Base-by-base conservation (phyloP, 305 asterid species). In the Salvia sclarea region DNA sequence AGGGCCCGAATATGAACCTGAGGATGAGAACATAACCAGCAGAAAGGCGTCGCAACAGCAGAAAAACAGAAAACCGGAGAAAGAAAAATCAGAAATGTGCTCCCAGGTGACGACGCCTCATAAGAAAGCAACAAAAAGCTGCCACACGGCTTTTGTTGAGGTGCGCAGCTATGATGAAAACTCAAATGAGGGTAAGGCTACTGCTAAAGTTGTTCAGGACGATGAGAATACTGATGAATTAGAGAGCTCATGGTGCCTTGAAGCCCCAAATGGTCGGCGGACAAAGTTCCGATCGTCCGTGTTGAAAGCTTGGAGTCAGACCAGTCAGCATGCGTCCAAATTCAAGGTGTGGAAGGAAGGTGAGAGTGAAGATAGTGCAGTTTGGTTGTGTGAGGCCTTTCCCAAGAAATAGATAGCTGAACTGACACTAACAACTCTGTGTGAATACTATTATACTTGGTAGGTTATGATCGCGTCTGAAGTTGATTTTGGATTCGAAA, bases 301-400 rank as follows among this genome's bases (percentile, higher is more conserved):
- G 52, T 49, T 82, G 76, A 65, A 61, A 57, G 48, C 43, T 1
- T 76, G 74, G 80, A 60, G 54, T 3, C 18, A 52, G 30, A 21
- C 0, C 1, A 64, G 49, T 16, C 16, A 18, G 17, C 54, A 62
- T 18, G 77, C 83, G 0, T 56, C 52, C 6, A 31, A 73, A 40
- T 80, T 73, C 72, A 80, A 76, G 69, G 80, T 57, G 13, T 74
- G 82, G 79, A 78, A 37, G 54, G 82, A 67, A 55, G 83, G 55
- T 41, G 61, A 73, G 54, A 53, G 31, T 5, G 75, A 78, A 74
- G 76, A 61, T 48, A 17, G 67, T 22, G 82, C 79, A 16, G 53
- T 76, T 30, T 72, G 53, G 72, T 48, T 83, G 78, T 31, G 0
- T 16, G 80, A 80, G 17, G 76, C 66, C 35, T 69, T 77, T 22